A percentile compares a stretch with the other conserved stretches of the same genome.
These are phyloP conservation scores for Cymbopogon flexuosus DNA, from an alignment of 202 grass and related monocot species.

Conservation along the genomic window DNA sequence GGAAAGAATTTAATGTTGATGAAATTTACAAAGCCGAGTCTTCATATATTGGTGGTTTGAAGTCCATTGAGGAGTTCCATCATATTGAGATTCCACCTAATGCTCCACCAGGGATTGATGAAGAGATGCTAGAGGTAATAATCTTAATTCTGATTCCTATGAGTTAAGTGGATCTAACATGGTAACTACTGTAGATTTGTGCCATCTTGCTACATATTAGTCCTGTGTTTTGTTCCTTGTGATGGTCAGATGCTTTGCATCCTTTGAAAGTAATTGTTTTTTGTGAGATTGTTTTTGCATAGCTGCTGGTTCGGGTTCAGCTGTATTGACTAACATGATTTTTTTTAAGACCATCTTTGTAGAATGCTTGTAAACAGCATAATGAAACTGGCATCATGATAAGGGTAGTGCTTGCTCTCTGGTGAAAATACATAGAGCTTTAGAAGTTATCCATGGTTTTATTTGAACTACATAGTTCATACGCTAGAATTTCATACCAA, in stretches of 20 bases:
- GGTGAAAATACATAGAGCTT: no score
- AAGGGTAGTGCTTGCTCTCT: not conserved
- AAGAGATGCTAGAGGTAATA: slow-evolving; percentile 66
- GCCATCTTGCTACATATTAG: not conserved
- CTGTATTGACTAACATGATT: not conserved
- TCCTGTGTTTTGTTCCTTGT: not conserved
- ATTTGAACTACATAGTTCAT: not conserved
- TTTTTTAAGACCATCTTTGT: not conserved
- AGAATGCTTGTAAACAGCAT: not conserved
- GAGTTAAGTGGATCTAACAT: slow-evolving; percentile 3
- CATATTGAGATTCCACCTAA: slow-evolving; percentile 78
- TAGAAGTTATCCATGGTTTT: not conserved
- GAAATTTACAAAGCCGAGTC: slow-evolving; percentile 78
- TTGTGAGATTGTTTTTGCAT: not conserved
- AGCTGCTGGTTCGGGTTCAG: not conserved
- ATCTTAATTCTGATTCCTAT: not conserved
- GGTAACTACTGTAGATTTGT: not conserved
- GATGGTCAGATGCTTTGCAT: not conserved
- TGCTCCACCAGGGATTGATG: slow-evolving; percentile 68
- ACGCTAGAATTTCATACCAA: not conserved
- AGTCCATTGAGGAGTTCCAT: slow-evolving; percentile 67
- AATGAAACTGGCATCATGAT: not conserved
- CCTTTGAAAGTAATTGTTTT: not conserved
- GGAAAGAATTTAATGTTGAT: slow-evolving; percentile 75
- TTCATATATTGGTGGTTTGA: slow-evolving; percentile 69